phyloP scores from a whole-genome alignment of 2,329 filamentous ascomycete species.

The Penicillium capsulatum region DNA sequence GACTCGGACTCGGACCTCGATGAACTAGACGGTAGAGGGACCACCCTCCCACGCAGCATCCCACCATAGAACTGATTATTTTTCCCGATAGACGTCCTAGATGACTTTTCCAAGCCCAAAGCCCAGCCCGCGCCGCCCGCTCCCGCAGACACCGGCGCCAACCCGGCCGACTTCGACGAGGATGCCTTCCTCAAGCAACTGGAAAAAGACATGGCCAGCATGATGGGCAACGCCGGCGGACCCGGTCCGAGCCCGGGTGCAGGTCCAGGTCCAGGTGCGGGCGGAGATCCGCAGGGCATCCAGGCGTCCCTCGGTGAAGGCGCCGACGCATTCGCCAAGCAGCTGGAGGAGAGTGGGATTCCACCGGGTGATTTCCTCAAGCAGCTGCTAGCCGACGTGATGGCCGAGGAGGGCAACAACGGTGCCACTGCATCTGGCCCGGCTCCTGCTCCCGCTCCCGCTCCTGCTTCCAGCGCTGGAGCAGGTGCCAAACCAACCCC shows the following conservation, averaged over 20 bases:
- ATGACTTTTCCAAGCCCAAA: slow-evolving; percentile 72
- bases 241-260: background rate
- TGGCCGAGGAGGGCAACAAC: slow-evolving; percentile 26
- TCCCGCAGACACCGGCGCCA: slow-evolving; percentile 13
- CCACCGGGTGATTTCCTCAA: slow-evolving; percentile 35
- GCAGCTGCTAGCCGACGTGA: slow-evolving; percentile 34
- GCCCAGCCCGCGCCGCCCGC: slow-evolving; percentile 28
- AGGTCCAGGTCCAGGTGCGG: slow-evolving; percentile 14
- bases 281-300: slow-evolving; percentile 19
- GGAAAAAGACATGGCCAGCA: slow-evolving; percentile 82
- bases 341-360: slow-evolving; percentile 34
- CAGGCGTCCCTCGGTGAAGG: slow-evolving; percentile 29
- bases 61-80: too few species aligned
- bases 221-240: slow-evolving; percentile 53
- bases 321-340: slow-evolving; percentile 35
- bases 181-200: slow-evolving; percentile 71
- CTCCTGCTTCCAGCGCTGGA: slow-evolving; percentile 20
- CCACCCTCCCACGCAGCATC: background rate
- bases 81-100: slow-evolving; percentile 68
- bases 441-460: slow-evolving; percentile 4
- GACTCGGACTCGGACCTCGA: slow-evolving; percentile 90
- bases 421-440: slow-evolving; percentile 11
- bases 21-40: slow-evolving; percentile 78
- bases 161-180: slow-evolving; percentile 29
- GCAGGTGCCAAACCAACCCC: slow-evolving; percentile 18